Conservation (phyloP, 2,329 filamentous ascomycete species). For the Penicillium sp. region DNA sequence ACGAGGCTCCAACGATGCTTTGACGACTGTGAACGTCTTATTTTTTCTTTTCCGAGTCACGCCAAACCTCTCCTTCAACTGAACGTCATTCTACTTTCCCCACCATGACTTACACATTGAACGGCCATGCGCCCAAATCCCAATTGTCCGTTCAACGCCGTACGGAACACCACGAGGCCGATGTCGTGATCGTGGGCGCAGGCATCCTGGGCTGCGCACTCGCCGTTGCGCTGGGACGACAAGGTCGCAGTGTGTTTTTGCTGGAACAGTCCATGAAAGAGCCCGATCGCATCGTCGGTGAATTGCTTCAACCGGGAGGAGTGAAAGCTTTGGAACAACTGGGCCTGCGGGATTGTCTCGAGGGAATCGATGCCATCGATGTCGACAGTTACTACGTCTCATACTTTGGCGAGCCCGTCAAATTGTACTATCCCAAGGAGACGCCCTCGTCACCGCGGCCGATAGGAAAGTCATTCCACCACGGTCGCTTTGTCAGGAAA, state of each 20-base stretch:
- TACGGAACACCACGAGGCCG: constrained; percentile 56
- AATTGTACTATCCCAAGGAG: constrained; percentile 72
- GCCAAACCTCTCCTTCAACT: background rate
- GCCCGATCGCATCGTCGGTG: constrained; percentile 92
- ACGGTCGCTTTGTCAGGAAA: constrained; percentile 84
- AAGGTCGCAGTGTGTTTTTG: constrained; percentile 84
- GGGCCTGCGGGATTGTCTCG: constrained; percentile 73
- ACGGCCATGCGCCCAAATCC: constrained; percentile 21
- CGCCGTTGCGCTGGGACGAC: constrained; percentile 76
- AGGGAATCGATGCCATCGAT: constrained; percentile 78
- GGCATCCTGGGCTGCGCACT: constrained; percentile 84
- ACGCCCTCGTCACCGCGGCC: constrained; percentile 46
- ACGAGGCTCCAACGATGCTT: too few species aligned
- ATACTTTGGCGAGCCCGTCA: constrained; percentile 66
- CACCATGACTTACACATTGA: constrained; percentile 23
- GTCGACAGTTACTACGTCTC: constrained; percentile 84
- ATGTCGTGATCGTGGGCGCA: constrained; percentile 87
- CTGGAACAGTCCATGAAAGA: constrained; percentile 86
- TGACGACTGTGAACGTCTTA: too few species aligned
- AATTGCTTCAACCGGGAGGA: constrained; percentile 89
- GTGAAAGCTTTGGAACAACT: constrained; percentile 73
- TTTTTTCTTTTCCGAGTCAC: background rate
- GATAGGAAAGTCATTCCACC: constrained; percentile 80
- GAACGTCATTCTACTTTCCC: background rate
- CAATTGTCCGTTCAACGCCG: constrained; percentile 42